phyloP scores from a whole-genome alignment of 192 early-diverging fungal species.

The Linnemannia schmuckeri region DNA sequence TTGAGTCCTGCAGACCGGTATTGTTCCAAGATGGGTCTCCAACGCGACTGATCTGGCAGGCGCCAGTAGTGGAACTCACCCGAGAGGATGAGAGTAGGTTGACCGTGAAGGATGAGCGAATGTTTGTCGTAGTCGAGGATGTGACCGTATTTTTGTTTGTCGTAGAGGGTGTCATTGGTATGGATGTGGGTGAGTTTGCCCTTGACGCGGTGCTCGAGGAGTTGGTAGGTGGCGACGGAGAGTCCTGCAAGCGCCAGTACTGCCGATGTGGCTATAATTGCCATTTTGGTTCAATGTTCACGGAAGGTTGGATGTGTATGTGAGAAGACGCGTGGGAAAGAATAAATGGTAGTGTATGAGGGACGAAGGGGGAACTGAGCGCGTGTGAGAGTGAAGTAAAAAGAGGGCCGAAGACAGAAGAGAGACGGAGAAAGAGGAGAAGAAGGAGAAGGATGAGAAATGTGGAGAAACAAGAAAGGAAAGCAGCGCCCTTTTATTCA shows the following conservation, averaged over 20 bases:
- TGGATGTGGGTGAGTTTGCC: slow-evolving; percentile 26
- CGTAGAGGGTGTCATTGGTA: slow-evolving; percentile 35
- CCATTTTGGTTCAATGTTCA: not conserved
- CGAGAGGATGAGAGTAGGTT: slow-evolving; percentile 72
- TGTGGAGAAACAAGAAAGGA: not conserved
- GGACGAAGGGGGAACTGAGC: not conserved
- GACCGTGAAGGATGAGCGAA: slow-evolving; percentile 76
- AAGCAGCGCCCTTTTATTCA: not conserved
- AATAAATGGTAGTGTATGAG: too few species aligned
- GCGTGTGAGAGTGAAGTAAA: too few species aligned
- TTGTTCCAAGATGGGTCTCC: slow-evolving; percentile 76
- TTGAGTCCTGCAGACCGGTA: slow-evolving; percentile 83
- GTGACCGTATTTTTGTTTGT: slow-evolving; percentile 44
- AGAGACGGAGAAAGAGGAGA: not conserved
- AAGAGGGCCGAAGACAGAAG: not conserved
- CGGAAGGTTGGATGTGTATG: not conserved
- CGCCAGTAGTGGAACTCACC: slow-evolving; percentile 95
- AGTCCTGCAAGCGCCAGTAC: slow-evolving; percentile 10
- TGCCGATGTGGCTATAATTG: not conserved
- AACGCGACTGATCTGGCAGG: slow-evolving; percentile 73
- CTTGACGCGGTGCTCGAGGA: slow-evolving; percentile 31
- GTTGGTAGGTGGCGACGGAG: slow-evolving; percentile 14
- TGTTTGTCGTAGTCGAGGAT: slow-evolving; percentile 78
- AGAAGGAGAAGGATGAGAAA: not conserved
- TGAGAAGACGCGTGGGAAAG: not conserved